These are phyloP conservation scores for Theileria parva DNA, from an alignment of 169 alveolate species.

Conservation along the genomic window DNA sequence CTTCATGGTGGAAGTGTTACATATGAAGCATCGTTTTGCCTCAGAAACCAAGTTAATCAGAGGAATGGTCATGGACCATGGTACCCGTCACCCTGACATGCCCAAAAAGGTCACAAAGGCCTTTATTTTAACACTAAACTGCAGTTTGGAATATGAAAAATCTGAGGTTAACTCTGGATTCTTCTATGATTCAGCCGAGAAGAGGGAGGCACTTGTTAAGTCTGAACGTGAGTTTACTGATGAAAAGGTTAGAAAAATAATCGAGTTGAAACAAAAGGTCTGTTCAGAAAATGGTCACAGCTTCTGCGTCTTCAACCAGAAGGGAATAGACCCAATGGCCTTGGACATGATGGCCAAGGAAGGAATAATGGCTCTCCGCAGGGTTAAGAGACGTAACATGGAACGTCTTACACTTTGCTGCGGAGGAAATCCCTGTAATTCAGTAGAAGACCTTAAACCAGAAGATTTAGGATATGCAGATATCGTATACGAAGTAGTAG, in stretches of 20 bases:
- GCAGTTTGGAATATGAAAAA: conserved; percentile 97
- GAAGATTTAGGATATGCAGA: conserved; percentile 97
- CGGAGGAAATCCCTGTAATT: conserved; percentile 97
- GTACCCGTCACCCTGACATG: conserved; percentile 97
- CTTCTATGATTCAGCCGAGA: conserved; percentile 95
- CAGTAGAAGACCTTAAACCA: conserved; percentile 93
- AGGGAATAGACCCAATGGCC: conserved; percentile 99
- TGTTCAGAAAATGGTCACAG: conserved; percentile 73
- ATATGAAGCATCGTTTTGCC: conserved; percentile 94
- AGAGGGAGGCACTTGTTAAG: conserved; percentile 93
- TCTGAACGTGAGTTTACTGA: conserved; percentile 97
- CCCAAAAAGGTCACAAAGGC: conserved; percentile 95
- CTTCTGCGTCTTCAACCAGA: conserved; percentile 96
- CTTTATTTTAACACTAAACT: conserved; percentile 95
- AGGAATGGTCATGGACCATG: conserved; percentile 98
- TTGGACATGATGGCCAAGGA: conserved; percentile 98
- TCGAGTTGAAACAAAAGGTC: conserved; percentile 87
- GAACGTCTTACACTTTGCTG: conserved; percentile 97
- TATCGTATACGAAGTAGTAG: conserved; percentile 89
- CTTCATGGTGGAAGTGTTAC: conserved; percentile 97
- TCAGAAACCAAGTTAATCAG: conserved; percentile 90
- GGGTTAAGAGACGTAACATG: conserved; percentile 97
- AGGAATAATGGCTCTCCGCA: conserved; percentile 94
- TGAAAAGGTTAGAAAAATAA: conserved; percentile 94
- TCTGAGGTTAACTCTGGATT: conserved; percentile 97